A percentile compares a stretch with the other conserved stretches of the same genome.
Evolutionary conservation across 495 filamentous ascomycete species (phyloP).

Genomic region (Xylaria intraflava): DNA sequence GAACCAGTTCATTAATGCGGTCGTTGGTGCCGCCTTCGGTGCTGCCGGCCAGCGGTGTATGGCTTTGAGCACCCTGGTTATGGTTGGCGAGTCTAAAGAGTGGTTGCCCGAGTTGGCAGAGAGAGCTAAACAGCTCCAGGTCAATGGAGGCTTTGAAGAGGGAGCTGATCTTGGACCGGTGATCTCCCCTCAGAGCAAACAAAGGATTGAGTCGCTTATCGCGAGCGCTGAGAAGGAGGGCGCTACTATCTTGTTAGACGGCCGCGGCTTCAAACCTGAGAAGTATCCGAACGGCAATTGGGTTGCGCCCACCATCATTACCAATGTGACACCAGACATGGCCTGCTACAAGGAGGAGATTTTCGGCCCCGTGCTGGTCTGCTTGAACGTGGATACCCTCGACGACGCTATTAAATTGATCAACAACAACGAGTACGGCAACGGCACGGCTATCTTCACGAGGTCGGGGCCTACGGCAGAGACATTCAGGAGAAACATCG

Average conservation of each 20-base stretch:
- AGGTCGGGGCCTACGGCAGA: conserved; percentile 53
- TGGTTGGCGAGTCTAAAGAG: conserved; percentile 88
- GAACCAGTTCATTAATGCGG: conserved; percentile 92
- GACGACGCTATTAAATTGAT: conserved; percentile 67
- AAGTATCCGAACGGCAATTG: conserved; percentile 98
- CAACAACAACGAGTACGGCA: conserved; percentile 61
- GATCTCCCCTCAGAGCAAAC: conserved; percentile 86
- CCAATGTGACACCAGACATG: conserved; percentile 87
- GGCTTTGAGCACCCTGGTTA: conserved; percentile 89
- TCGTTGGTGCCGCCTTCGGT: conserved; percentile 91
- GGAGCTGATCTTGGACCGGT: conserved; percentile 95
- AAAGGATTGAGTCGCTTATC: conserved; percentile 84
- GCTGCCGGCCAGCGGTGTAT: conserved; percentile 97
- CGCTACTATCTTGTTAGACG: conserved; percentile 91
- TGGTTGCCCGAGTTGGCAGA: conserved; percentile 91
- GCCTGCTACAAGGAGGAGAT: conserved; percentile 94
- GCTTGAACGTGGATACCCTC: conserved; percentile 72
- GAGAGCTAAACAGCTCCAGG: conserved; percentile 78
- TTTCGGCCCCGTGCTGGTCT: conserved; percentile 91
- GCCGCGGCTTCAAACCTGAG: conserved; percentile 74
- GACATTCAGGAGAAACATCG: conserved; percentile 56
- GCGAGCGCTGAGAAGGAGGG: conserved; percentile 86
- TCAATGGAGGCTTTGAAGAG: conserved; percentile 92
- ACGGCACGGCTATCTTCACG: conserved; percentile 62
- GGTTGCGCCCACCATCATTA: conserved; percentile 90